phyloP scores from a whole-genome alignment of 805 yeast species.

The Clavispora fructus region DNA sequence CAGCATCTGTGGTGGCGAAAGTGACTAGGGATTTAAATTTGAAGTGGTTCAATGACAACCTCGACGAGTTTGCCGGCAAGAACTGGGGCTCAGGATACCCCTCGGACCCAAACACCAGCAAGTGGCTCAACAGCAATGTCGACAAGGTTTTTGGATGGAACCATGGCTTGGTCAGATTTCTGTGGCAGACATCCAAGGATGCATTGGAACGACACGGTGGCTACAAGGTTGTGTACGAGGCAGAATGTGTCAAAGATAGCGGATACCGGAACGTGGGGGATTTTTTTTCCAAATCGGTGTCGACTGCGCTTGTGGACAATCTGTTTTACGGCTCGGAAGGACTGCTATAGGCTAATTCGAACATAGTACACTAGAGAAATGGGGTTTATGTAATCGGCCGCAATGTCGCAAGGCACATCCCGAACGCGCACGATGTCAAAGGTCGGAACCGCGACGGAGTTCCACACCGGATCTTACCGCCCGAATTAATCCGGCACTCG shows the following conservation, averaged over 20 bases:
- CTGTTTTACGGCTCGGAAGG: slow-evolving; percentile 10
- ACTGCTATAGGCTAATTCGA: slow-evolving; percentile 1
- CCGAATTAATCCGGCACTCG: not conserved
- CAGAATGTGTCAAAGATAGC: slow-evolving; percentile 32
- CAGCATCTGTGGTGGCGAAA: slow-evolving; percentile 94
- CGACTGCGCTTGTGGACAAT: slow-evolving; percentile 5
- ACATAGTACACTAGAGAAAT: not conserved
- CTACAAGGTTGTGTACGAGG: slow-evolving; percentile 58
- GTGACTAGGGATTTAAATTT: slow-evolving; percentile 82
- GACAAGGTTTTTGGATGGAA: slow-evolving; percentile 87
- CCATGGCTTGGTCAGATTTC: slow-evolving; percentile 63
- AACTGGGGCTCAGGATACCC: slow-evolving; percentile 87
- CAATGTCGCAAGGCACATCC: not conserved
- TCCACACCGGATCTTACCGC: not conserved
- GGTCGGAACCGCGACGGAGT: not conserved
- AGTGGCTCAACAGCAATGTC: slow-evolving; percentile 61
- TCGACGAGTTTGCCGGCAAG: slow-evolving; percentile 31
- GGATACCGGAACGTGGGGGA: slow-evolving; percentile 25
- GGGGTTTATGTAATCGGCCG: not conserved
- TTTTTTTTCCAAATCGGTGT: slow-evolving; percentile 8
- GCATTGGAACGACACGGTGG: slow-evolving; percentile 52
- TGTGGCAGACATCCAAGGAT: slow-evolving; percentile 92
- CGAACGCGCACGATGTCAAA: not conserved
- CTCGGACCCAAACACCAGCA: slow-evolving; percentile 79
- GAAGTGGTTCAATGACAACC: slow-evolving; percentile 24